These are phyloP conservation scores for Cymbidium sinense DNA, from an alignment of 106 monocot genomes.

Conservation along the genomic window DNA sequence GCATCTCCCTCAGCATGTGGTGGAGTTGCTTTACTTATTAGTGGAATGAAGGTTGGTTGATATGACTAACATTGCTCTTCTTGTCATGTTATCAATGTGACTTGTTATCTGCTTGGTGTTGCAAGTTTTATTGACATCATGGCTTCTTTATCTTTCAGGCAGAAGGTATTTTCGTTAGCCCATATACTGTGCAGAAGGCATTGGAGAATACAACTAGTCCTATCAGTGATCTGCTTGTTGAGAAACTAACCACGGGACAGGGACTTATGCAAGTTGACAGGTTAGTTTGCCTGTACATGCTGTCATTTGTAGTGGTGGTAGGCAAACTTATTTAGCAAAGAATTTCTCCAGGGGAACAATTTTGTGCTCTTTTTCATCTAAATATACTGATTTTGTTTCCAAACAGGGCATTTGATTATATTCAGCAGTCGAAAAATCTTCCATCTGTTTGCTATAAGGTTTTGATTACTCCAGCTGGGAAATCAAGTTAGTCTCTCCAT, in stretches of 20 bases:
- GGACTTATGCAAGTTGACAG: slow-evolving; percentile 95
- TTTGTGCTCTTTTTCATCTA: not conserved
- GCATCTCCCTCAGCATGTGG: slow-evolving; percentile 97
- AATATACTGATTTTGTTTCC: not conserved
- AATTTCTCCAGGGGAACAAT: not conserved
- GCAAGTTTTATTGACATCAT: not conserved
- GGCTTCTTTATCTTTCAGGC: slow-evolving; percentile 33
- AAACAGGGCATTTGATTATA: slow-evolving; percentile 75
- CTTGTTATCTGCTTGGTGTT: not conserved
- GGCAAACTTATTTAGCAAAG: not conserved
- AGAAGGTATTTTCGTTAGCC: slow-evolving; percentile 73
- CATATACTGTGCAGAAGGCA: slow-evolving; percentile 75
- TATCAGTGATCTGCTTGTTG: slow-evolving; percentile 55
- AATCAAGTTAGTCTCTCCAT: slow-evolving; percentile 51
- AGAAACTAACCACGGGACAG: slow-evolving; percentile 73
- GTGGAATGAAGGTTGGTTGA: slow-evolving; percentile 96
- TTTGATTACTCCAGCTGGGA: slow-evolving; percentile 55
- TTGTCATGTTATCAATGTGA: not conserved
- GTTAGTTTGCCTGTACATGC: slow-evolving; percentile 23
- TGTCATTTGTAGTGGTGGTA: not conserved
- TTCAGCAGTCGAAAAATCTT: slow-evolving; percentile 45
- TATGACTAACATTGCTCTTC: not conserved
- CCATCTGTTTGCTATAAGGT: slow-evolving; percentile 65
- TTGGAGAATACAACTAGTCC: slow-evolving; percentile 73
- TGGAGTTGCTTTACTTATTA: slow-evolving; percentile 83